A percentile compares a stretch with the other conserved stretches of the same genome.
Evolutionary conservation across 176 grass and related monocot species (phyloP).

Genomic region (barley (Hordeum vulgare)): DNA sequence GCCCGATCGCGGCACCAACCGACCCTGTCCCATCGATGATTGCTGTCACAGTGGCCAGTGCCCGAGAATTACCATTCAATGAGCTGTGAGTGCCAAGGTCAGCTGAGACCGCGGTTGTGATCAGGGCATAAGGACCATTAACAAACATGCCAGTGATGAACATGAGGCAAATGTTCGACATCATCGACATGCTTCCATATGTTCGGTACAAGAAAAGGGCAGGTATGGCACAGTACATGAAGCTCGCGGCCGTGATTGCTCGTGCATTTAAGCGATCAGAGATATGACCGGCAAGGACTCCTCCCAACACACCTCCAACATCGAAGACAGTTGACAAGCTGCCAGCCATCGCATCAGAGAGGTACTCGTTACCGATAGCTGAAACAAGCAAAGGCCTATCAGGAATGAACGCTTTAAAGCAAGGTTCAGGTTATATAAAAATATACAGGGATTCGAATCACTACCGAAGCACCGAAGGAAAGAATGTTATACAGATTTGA

Average conservation of each 20-base stretch:
- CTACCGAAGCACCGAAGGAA: constrained; percentile 7
- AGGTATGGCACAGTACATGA: constrained; percentile 71
- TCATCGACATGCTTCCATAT: constrained; percentile 58
- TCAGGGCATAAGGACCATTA: constrained; percentile 78
- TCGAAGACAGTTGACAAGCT: constrained; percentile 80
- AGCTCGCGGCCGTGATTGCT: constrained; percentile 66
- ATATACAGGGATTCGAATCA: neutral
- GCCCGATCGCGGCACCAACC: constrained; percentile 62
- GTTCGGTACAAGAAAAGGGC: constrained; percentile 71
- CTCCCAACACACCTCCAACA: constrained; percentile 78
- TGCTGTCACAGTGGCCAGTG: constrained; percentile 73
- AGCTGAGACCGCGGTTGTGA: constrained; percentile 80
- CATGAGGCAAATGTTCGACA: constrained; percentile 68
- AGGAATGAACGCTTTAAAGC: neutral
- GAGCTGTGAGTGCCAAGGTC: constrained; percentile 82
- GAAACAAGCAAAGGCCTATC: constrained; percentile 23
- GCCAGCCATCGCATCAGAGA: constrained; percentile 66
- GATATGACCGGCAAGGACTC: constrained; percentile 74
- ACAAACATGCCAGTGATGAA: constrained; percentile 80
- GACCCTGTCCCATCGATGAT: constrained; percentile 87
- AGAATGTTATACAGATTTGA: neutral
- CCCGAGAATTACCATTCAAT: constrained; percentile 57
- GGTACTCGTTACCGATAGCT: constrained; percentile 65
- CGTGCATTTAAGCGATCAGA: constrained; percentile 70
- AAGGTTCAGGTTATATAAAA: neutral